Conservation (phyloP, 2,329 filamentous ascomycete species). For the Stachybotrys chartarum region DNA sequence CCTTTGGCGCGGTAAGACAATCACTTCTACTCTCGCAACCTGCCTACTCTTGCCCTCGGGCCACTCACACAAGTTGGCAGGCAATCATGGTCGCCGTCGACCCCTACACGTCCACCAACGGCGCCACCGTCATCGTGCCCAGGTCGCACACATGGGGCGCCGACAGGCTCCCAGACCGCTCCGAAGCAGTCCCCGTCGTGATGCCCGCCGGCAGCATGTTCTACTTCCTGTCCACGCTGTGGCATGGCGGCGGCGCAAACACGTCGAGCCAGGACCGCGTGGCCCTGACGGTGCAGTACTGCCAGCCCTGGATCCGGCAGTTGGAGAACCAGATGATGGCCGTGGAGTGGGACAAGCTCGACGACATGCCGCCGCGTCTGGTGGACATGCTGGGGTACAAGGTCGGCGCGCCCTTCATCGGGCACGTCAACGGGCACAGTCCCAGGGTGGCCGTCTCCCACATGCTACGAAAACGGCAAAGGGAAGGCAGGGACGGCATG, state of each 20-base stretch:
- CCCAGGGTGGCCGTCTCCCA: slow-evolving; percentile 8
- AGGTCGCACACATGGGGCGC: slow-evolving; percentile 25
- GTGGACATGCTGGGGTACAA: slow-evolving; percentile 17
- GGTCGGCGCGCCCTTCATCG: slow-evolving; percentile 13
- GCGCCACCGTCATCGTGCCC: slow-evolving; percentile 26
- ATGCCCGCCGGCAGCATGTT: slow-evolving; percentile 27
- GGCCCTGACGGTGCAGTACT: slow-evolving; percentile 32
- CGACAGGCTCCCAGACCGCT: slow-evolving; percentile 11
- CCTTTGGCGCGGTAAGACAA: slow-evolving; percentile 20
- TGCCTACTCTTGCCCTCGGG: not conserved
- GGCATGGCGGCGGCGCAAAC: slow-evolving; percentile 30
- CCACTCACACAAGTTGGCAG: not conserved
- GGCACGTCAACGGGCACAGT: slow-evolving; percentile 13
- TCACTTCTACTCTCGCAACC: not conserved
- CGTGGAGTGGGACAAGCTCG: slow-evolving; percentile 18
- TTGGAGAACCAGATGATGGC: slow-evolving; percentile 28
- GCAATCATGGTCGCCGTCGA: slow-evolving; percentile 23
- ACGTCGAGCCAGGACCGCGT: slow-evolving; percentile 16
- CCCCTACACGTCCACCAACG: slow-evolving; percentile 22
- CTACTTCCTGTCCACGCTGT: slow-evolving; percentile 26
- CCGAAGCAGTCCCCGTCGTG: slow-evolving; percentile 22
- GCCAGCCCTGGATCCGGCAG: slow-evolving; percentile 30
- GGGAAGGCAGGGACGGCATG: not conserved
- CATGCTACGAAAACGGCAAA: not conserved
- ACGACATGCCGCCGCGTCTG: slow-evolving; percentile 11